A percentile compares a stretch with the other conserved stretches of the same genome.
Conservation (phyloP, 2,329 filamentous ascomycete species). For the Paracorniculantispora psalliotae region DNA sequence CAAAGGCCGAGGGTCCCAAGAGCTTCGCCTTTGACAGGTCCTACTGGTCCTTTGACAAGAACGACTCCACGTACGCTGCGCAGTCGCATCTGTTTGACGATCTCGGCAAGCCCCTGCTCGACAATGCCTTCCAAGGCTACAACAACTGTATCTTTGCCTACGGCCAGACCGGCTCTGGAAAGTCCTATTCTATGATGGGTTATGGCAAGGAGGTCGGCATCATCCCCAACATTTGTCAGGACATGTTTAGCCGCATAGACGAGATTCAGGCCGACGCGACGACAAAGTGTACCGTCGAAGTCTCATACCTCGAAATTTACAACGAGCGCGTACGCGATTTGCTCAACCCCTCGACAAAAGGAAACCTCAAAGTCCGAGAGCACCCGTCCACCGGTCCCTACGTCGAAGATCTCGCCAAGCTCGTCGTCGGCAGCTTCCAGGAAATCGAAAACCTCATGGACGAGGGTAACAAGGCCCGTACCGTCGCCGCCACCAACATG, state of each 20-base stretch:
- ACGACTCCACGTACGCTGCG: constrained; percentile 76
- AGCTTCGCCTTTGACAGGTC: constrained; percentile 93
- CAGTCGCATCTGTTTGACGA: constrained; percentile 87
- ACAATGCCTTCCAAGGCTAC: constrained; percentile 97
- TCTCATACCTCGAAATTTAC: constrained; percentile 98
- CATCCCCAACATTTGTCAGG: constrained; percentile 92
- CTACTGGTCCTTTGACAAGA: constrained; percentile 95
- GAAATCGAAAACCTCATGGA: constrained; percentile 99
- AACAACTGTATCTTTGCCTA: constrained; percentile 99
- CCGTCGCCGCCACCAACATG: constrained; percentile 98
- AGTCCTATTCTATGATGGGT: constrained; percentile 99
- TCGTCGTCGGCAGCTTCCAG: constrained; percentile 86
- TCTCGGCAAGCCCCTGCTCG: constrained; percentile 80
- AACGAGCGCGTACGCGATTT: constrained; percentile 96
- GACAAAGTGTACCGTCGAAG: constrained; percentile 86
- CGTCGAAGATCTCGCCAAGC: constrained; percentile 93
- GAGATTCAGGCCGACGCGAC: constrained; percentile 66
- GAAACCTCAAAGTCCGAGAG: constrained; percentile 94
- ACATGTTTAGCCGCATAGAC: constrained; percentile 89
- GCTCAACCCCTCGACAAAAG: constrained; percentile 90
- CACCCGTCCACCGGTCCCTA: constrained; percentile 97
- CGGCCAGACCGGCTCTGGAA: constrained; percentile 95
- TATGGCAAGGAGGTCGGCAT: constrained; percentile 95
- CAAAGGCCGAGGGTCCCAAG: constrained; percentile 69
- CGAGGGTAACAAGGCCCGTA: constrained; percentile 97